These are phyloP conservation scores for Pichia sp. DNA, from an alignment of 1,139 yeast species.

Conservation along the genomic window DNA sequence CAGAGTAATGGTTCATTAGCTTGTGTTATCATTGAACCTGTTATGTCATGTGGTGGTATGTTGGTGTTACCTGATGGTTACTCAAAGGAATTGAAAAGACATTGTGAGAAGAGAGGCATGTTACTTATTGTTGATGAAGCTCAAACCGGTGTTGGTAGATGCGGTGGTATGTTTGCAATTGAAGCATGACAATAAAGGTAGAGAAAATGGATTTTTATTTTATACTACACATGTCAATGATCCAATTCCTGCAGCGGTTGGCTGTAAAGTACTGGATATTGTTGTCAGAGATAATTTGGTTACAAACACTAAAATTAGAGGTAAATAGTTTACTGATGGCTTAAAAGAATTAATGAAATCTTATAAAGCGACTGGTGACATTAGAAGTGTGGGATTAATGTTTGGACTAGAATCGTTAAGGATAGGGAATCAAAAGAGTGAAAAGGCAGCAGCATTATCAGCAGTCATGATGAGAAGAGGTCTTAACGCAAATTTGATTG, in stretches of 20 bases:
- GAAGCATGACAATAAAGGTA: slow-evolving; percentile 13
- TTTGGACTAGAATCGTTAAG: slow-evolving; percentile 9
- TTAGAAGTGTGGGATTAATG: slow-evolving; percentile 8
- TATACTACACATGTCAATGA: slow-evolving; percentile 26
- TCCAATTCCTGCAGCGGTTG: slow-evolving; percentile 28
- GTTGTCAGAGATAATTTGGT: slow-evolving; percentile 23
- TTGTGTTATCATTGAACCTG: slow-evolving; percentile 20
- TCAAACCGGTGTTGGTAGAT: slow-evolving; percentile 33
- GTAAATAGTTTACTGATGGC: slow-evolving; percentile 12
- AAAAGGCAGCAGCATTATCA: slow-evolving; percentile 1
- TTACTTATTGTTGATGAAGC: slow-evolving; percentile 30
- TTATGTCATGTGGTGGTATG: slow-evolving; percentile 24
- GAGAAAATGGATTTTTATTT: slow-evolving; percentile 20
- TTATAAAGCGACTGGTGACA: slow-evolving; percentile 5
- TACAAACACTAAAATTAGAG: slow-evolving; percentile 20
- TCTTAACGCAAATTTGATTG: slow-evolving; percentile 6
- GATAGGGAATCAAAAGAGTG: slow-evolving; percentile 4
- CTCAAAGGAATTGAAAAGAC: slow-evolving; percentile 19
- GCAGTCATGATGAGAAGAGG: slow-evolving; percentile 4
- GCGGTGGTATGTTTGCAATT: slow-evolving; percentile 30
- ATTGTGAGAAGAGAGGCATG: slow-evolving; percentile 25
- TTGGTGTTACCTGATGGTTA: slow-evolving; percentile 22
- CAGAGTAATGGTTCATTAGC: slow-evolving; percentile 24
- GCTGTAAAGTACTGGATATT: slow-evolving; percentile 24
- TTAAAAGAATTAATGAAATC: neutral